Evolutionary conservation across 129 eudicot genomes (phyloP).

Genomic region (Helichrysum umbraculigerum): DNA sequence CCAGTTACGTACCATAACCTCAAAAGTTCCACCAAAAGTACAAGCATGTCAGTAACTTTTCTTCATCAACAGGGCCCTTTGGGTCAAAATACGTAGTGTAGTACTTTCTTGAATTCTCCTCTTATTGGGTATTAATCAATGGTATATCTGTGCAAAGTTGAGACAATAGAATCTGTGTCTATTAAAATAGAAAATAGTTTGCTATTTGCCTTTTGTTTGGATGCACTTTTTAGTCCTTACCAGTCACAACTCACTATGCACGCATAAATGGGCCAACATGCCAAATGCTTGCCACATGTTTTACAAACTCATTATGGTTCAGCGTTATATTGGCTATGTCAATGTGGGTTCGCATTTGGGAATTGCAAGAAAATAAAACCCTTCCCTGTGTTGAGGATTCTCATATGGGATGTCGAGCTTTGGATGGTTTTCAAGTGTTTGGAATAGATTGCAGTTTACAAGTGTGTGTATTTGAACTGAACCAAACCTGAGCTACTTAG

Average conservation of each 20-base stretch:
- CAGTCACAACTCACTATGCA: neutral
- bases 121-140: constrained; percentile 18
- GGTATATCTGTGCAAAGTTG: constrained; percentile 19
- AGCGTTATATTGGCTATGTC: neutral
- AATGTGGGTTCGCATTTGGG: constrained; percentile 19
- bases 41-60: constrained; percentile 45
- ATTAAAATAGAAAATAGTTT: constrained; percentile 23
- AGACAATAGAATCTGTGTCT: constrained; percentile 21
- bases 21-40: constrained; percentile 64
- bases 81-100: constrained; percentile 25
- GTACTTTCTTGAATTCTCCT: neutral
- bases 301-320: neutral
- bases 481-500: neutral
- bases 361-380: neutral
- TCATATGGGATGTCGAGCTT: neutral
- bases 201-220: constrained; percentile 7
- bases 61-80: neutral
- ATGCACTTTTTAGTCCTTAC: neutral
- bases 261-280: too few relatives aligned
- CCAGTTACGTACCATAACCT: constrained; percentile 65
- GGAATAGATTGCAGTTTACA: neutral
- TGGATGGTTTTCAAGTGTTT: neutral
- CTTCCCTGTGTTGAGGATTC: neutral
- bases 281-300: too few relatives aligned
- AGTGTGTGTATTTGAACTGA: neutral